A percentile compares a stretch with the other conserved stretches of the same genome.
Conservation (phyloP, 495 filamentous ascomycete genomes). For the Polyplosphaeria fusca region DNA sequence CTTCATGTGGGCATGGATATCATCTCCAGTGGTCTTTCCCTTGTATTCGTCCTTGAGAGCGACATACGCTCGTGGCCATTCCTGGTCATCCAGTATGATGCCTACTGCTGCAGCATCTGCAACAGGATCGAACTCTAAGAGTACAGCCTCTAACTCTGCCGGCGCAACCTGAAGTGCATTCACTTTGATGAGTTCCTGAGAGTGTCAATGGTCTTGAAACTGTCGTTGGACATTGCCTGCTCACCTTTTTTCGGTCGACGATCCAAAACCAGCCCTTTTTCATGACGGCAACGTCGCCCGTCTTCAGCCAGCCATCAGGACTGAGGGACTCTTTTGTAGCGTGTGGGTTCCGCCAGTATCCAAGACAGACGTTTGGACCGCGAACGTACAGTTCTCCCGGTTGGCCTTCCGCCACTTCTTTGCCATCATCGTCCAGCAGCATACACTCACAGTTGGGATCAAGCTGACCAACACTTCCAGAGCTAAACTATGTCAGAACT, state of each 20-base stretch:
- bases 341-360: conserved; percentile 40
- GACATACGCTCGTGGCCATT: conserved; percentile 41
- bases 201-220: not conserved
- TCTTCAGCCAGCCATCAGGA: conserved; percentile 39
- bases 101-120: conserved; percentile 45
- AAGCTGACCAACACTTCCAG: conserved; percentile 37
- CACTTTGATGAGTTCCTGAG: conserved; percentile 47
- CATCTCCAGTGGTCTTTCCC: conserved; percentile 30
- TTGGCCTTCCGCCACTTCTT: conserved; percentile 36
- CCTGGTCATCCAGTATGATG: conserved; percentile 35
- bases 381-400: conserved; percentile 40
- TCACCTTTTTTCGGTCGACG: conserved; percentile 42
- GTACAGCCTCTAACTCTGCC: conserved; percentile 46
- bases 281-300: conserved; percentile 40
- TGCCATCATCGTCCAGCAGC: conserved; percentile 41
- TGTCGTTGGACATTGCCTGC: not conserved
- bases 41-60: conserved; percentile 36
- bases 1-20: conserved; percentile 38
- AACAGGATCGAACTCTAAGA: conserved; percentile 42
- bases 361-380: conserved; percentile 38
- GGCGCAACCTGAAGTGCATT: conserved; percentile 48
- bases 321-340: conserved; percentile 36
- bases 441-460: conserved; percentile 39
- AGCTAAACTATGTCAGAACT: conserved; percentile 19
- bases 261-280: conserved; percentile 41